phyloP scores from a whole-genome alignment of 495 filamentous ascomycete species.

The Hypoxylon crocopeplum region DNA sequence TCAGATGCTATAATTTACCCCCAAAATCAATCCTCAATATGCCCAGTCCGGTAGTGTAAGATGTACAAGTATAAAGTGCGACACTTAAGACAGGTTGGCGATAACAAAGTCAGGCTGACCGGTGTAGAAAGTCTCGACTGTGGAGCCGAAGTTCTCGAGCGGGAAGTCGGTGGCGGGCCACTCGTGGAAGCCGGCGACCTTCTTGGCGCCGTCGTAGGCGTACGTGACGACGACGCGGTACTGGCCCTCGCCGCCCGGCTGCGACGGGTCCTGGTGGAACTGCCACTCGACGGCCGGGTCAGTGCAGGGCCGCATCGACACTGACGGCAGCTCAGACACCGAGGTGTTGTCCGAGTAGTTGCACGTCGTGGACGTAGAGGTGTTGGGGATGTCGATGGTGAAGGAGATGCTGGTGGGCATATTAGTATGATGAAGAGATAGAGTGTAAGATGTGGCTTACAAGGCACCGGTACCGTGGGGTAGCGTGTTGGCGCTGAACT shows the following conservation, averaged over 20 bases:
- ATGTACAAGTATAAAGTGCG: too few species aligned
- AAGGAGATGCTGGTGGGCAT: slow-evolving; percentile 26
- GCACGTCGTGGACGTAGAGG: slow-evolving; percentile 22
- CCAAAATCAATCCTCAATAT: too few species aligned
- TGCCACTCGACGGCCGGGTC: slow-evolving; percentile 36
- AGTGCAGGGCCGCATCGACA: slow-evolving; percentile 19
- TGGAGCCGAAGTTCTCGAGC: slow-evolving; percentile 15
- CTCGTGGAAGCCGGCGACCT: slow-evolving; percentile 31
- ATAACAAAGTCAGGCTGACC: slow-evolving; percentile 31
- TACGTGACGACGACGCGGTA: slow-evolving; percentile 36
- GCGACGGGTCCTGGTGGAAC: slow-evolving; percentile 37
- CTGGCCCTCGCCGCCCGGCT: slow-evolving; percentile 24
- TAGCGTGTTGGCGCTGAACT: slow-evolving; percentile 32
- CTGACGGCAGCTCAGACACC: slow-evolving; percentile 18
- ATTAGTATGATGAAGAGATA: slow-evolving; percentile 4
- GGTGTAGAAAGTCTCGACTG: slow-evolving; percentile 23
- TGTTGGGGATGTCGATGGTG: slow-evolving; percentile 26
- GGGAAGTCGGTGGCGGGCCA: slow-evolving; percentile 36
- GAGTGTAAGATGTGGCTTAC: slow-evolving; percentile 20
- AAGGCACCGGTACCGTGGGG: slow-evolving; percentile 22
- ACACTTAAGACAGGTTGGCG: slow-evolving; percentile 13
- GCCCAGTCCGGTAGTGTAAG: too few species aligned
- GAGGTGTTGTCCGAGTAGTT: slow-evolving; percentile 31
- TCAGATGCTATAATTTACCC: too few species aligned
- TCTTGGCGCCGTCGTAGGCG: slow-evolving; percentile 18